Conservation (phyloP, 1,284 basidiomycete genomes). For the Pterulicium gracile region DNA sequence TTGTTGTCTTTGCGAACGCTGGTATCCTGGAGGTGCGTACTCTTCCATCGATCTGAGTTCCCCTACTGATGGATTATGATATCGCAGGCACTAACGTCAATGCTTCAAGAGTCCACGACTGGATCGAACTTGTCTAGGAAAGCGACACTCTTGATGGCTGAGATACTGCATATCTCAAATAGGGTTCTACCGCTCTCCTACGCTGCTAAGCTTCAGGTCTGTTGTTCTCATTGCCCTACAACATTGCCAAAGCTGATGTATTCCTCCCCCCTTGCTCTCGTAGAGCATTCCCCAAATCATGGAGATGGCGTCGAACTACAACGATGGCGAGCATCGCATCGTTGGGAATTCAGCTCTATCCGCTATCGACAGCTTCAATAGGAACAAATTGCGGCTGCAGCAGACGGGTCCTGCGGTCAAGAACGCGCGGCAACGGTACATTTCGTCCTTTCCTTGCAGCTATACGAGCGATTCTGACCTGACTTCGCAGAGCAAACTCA, state of each 20-base stretch:
- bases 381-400: constrained; percentile 64
- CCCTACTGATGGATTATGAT: constrained; percentile 2
- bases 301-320: constrained; percentile 70
- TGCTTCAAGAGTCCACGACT: constrained; percentile 70
- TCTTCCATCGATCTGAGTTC: background rate
- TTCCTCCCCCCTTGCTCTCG: constrained; percentile 5
- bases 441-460: constrained; percentile 6
- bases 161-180: constrained; percentile 84
- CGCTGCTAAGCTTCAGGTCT: constrained; percentile 76
- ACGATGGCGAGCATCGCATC: constrained; percentile 62
- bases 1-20: constrained; percentile 79
- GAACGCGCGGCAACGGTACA: constrained; percentile 49
- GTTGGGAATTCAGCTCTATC: constrained; percentile 80
- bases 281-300: constrained; percentile 85
- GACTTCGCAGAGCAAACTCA: constrained; percentile 60
- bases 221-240: constrained; percentile 9
- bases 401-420: constrained; percentile 29
- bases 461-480: background rate
- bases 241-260: background rate
- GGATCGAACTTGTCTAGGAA: constrained; percentile 71
- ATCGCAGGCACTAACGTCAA: constrained; percentile 65
- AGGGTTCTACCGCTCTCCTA: constrained; percentile 77
- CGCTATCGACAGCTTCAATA: constrained; percentile 86
- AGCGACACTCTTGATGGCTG: constrained; percentile 87
- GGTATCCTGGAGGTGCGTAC: constrained; percentile 74